These are phyloP conservation scores for Beta lomatogona DNA, from an alignment of 179 eudicot species.

Conservation along the genomic window DNA sequence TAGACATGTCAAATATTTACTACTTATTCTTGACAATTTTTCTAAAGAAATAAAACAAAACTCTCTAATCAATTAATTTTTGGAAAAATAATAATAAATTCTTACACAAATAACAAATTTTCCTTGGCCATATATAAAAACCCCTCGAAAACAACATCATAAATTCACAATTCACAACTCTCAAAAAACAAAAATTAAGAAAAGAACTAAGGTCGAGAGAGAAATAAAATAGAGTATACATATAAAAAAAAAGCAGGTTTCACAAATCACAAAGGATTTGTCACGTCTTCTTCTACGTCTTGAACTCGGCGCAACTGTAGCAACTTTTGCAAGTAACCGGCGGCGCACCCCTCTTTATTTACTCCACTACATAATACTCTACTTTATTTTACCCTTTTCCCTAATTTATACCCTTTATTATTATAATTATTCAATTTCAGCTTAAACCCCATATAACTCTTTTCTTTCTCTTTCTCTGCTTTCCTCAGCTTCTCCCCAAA, in stretches of 20 bases:
- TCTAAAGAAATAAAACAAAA: too few relatives aligned
- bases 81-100: too few relatives aligned
- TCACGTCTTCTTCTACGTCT: not conserved
- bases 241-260: not conserved
- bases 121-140: too few relatives aligned
- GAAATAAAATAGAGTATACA: too few relatives aligned
- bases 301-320: constrained; percentile 15
- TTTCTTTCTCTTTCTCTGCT: not conserved
- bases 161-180: too few relatives aligned
- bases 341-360: not conserved
- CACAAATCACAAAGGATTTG: not conserved
- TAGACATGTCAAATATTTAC: too few relatives aligned
- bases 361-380: too few relatives aligned
- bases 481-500: not conserved
- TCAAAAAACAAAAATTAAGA: not conserved
- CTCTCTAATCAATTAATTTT: too few relatives aligned
- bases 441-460: constrained; percentile 16
- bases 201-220: not conserved
- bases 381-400: too few relatives aligned
- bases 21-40: too few relatives aligned
- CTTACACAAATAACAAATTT: too few relatives aligned
- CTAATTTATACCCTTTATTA: not conserved
- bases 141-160: too few relatives aligned
- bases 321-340: constrained; percentile 16
- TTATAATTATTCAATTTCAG: not conserved